phyloP scores from a whole-genome alignment of 805 yeast genomes.

The Saccharomyces paradoxus region DNA sequence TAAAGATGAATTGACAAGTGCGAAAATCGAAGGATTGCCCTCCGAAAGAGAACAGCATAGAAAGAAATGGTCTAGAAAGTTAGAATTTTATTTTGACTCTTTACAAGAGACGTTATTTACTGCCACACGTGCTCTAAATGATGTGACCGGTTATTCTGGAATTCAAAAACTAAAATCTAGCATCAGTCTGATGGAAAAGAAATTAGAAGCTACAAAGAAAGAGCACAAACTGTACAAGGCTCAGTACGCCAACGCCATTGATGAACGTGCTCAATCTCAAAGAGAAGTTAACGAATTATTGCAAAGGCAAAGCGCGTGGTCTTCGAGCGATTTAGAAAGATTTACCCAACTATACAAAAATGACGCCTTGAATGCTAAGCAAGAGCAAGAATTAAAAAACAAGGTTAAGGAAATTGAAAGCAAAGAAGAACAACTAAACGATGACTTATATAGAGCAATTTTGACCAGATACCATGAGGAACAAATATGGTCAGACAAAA shows the following conservation, averaged over 20 bases:
- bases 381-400: constrained; percentile 44
- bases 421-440: constrained; percentile 60
- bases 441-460: constrained; percentile 64
- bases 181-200: constrained; percentile 49
- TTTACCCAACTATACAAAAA: constrained; percentile 75
- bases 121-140: constrained; percentile 68
- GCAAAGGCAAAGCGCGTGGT: constrained; percentile 81
- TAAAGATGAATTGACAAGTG: constrained; percentile 29
- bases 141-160: constrained; percentile 81
- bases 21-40: constrained; percentile 35
- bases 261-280: constrained; percentile 61
- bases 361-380: constrained; percentile 65
- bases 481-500: constrained; percentile 96
- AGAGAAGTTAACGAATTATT: constrained; percentile 78
- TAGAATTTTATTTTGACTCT: constrained; percentile 45
- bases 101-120: constrained; percentile 49
- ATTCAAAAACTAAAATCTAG: constrained; percentile 62
- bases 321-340: constrained; percentile 64
- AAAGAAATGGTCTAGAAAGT: constrained; percentile 35
- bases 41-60: constrained; percentile 38
- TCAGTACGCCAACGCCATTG: constrained; percentile 52
- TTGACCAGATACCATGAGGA: constrained; percentile 90
- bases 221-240: constrained; percentile 43
- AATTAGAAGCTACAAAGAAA: constrained; percentile 41
- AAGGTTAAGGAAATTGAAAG: constrained; percentile 48